Percentiles rank a stretch among this genome's conserved stretches.
Evolutionary conservation across 2,329 filamentous ascomycete genomes (phyloP).

Genomic region (Pseudocercospora eumusae): DNA sequence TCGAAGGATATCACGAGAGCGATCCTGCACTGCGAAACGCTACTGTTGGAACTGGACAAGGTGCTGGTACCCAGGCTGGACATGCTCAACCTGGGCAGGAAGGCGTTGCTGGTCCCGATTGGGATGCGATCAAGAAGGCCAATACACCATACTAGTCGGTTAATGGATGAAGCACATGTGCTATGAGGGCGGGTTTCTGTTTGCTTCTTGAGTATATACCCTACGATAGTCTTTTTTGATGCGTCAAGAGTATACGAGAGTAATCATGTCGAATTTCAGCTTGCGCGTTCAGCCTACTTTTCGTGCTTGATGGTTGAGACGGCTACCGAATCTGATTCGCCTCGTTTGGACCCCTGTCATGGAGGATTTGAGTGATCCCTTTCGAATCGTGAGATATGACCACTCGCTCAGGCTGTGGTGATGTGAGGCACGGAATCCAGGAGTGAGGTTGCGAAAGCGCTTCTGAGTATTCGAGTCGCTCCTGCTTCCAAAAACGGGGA

Average conservation of each 20-base stretch:
- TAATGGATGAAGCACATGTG: neutral
- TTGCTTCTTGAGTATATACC: neutral
- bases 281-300: neutral
- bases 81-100: constrained; percentile 13
- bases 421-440: neutral
- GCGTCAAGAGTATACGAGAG: neutral
- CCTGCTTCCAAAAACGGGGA: neutral
- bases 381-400: neutral
- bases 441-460: neutral
- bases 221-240: neutral
- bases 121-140: constrained; percentile 19
- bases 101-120: constrained; percentile 21
- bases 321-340: neutral
- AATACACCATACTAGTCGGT: constrained; percentile 13
- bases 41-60: neutral
- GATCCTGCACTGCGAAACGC: neutral
- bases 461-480: neutral
- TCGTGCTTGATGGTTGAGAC: neutral
- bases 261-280: neutral
- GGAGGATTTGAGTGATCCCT: neutral
- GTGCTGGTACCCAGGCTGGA: neutral
- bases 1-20: constrained; percentile 34
- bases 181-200: neutral
- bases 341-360: neutral
- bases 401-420: neutral